Conservation (phyloP, 306 rosid species). For the Cajanus cajan region DNA sequence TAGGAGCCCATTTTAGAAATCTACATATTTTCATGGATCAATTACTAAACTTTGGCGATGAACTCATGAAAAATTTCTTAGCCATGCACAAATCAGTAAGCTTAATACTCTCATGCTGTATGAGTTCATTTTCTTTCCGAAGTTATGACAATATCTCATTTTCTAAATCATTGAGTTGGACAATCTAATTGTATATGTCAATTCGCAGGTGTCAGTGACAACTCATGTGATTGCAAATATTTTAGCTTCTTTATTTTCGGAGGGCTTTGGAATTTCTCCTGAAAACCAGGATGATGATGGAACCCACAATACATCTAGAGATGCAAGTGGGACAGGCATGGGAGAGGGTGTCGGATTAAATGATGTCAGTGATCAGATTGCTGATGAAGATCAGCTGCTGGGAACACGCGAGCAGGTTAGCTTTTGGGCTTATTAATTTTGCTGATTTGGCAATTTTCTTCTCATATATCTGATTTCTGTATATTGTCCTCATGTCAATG, state of each 20-base stretch:
- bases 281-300: slow-evolving; percentile 61
- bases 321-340: slow-evolving; percentile 79
- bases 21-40: slow-evolving; percentile 44
- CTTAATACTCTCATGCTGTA: neutral
- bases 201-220: slow-evolving; percentile 67
- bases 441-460: neutral
- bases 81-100: slow-evolving; percentile 75
- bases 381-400: slow-evolving; percentile 87
- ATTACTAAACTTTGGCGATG: slow-evolving; percentile 55
- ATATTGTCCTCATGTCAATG: slow-evolving; percentile 19
- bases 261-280: slow-evolving; percentile 64
- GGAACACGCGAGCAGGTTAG: slow-evolving; percentile 72
- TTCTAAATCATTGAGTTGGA: neutral
- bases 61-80: slow-evolving; percentile 63
- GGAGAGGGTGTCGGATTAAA: slow-evolving; percentile 81
- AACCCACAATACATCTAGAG: slow-evolving; percentile 46
- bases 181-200: slow-evolving; percentile 11
- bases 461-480: neutral
- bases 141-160: neutral
- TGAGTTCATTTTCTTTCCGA: neutral
- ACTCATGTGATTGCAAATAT: slow-evolving; percentile 65
- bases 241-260: slow-evolving; percentile 60
- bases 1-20: slow-evolving; percentile 52
- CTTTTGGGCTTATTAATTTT: neutral
- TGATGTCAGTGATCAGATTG: slow-evolving; percentile 89